phyloP scores from a whole-genome alignment of 345 rosid genomes.

The Rubroshorea leprosula region DNA sequence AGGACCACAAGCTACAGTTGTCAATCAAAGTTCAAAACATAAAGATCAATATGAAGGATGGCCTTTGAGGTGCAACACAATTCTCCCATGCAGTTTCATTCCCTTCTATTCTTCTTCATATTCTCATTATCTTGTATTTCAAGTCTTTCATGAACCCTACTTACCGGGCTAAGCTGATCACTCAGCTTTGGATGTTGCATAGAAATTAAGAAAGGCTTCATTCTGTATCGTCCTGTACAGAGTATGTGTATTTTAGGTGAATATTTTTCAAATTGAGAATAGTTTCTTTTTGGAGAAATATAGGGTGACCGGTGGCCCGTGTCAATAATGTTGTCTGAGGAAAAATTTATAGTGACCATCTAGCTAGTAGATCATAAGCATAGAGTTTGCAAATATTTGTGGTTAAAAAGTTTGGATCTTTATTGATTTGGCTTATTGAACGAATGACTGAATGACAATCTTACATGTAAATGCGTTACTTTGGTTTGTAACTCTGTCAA shows the following conservation, averaged over 20 bases:
- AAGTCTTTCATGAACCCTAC: not conserved
- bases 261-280: not conserved
- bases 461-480: too few relatives aligned
- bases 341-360: not conserved
- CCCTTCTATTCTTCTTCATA: not conserved
- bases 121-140: not conserved
- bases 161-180: not conserved
- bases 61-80: slow-evolving; percentile 1
- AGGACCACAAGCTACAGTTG: slow-evolving; percentile 19
- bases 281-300: not conserved
- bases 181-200: slow-evolving; percentile 6
- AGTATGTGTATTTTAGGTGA: slow-evolving; percentile 13
- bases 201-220: slow-evolving; percentile 6
- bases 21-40: slow-evolving; percentile 19
- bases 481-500: too few relatives aligned
- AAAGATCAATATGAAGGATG: slow-evolving; percentile 16
- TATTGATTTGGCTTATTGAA: not conserved
- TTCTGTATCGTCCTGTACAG: slow-evolving; percentile 8
- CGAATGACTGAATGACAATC: too few relatives aligned
- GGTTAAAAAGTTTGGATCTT: too few relatives aligned
- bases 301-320: not conserved
- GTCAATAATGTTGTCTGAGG: not conserved
- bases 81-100: slow-evolving; percentile 4
- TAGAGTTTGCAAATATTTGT: too few relatives aligned
- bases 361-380: too few relatives aligned